Evolutionary conservation across 2,329 filamentous ascomycete species (phyloP), one percentile per base, ranked within the genome.

Genomic region (Xylariaceae sp.): DNA sequence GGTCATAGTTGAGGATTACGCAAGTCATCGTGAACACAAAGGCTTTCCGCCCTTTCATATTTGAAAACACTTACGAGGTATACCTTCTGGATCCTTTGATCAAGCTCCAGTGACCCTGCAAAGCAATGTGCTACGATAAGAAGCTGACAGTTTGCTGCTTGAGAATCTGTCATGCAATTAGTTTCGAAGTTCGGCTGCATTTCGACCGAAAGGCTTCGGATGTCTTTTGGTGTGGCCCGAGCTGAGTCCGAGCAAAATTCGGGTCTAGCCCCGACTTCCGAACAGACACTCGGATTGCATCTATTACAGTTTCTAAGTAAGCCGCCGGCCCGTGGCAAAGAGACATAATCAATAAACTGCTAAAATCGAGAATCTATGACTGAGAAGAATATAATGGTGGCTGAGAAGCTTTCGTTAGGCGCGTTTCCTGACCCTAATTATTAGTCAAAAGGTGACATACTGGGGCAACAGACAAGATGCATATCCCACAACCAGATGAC

Each of bases 401-500:
- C 53, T 40, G 19, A 29, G 47, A 56, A 51, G 47, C 53, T 52
- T 24, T 28, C 11, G 19, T 21, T 9, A 52, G 23, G 16, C 19
- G n/a, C 12, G 39, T 17, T 40, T 56, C 28, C 29, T 24, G 21
- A 21, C 19, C 53, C 39, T 19, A n/a, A n/a, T n/a, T 41, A 33
- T 28, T 46, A 12, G 23, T 26, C 37, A 36, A 23, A 33, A n/a
- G 21, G 29, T 29, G 37, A 16, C 28, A 21, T 24, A 23, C 24
- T 33, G 8, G 12, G 24, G 11, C 16, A 39, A 40, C 37, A 40
- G 36, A 36, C 36, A 58, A 39, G 23, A 54, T 54, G 50, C 29
- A 41, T 44, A 26, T 56, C 26, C 56, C 51, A 49, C 49, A 58
- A 24, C 53, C 53, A 46, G 58, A 60, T 28, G 54, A 60, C 34